Percentiles rank a stretch among this genome's conserved stretches.
These are phyloP conservation scores for Cupressus sempervirens DNA, from an alignment of 75 land plant genomes.

Conservation along the genomic window DNA sequence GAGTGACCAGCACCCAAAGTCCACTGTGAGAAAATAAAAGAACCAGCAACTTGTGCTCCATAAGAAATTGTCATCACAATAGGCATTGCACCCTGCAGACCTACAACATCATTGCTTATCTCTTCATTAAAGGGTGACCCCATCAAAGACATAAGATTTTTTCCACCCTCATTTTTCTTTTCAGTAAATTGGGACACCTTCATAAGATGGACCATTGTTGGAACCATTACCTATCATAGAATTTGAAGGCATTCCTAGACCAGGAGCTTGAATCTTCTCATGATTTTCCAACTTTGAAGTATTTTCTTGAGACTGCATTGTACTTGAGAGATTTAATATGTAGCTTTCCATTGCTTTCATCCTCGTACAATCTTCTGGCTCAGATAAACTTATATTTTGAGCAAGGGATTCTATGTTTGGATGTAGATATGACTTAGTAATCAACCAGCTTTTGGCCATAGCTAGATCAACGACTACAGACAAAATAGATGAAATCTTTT, in stretches of 20 bases:
- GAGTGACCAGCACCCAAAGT: constrained; percentile 44
- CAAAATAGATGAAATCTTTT: not conserved
- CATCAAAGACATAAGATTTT: not conserved
- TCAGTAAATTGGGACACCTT: constrained; percentile 87
- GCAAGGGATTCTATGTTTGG: not conserved
- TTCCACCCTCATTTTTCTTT: constrained; percentile 18
- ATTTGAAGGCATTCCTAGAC: constrained; percentile 58
- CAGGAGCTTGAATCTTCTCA: constrained; percentile 79
- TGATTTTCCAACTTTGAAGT: constrained; percentile 39
- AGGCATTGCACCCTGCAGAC: constrained; percentile 24
- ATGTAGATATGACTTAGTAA: constrained; percentile 18
- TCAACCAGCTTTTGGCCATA: constrained; percentile 23
- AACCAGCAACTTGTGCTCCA: constrained; percentile 31
- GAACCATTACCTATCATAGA: constrained; percentile 53
- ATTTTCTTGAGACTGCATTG: constrained; percentile 62
- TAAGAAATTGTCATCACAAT: constrained; percentile 31
- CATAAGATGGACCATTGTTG: constrained; percentile 67
- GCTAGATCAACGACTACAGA: constrained; percentile 13
- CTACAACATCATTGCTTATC: constrained; percentile 30
- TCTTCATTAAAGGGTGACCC: constrained; percentile 33
- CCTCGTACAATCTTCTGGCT: constrained; percentile 48
- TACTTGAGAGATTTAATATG: constrained; percentile 40
- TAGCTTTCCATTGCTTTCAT: constrained; percentile 61
- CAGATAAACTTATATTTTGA: constrained; percentile 13
- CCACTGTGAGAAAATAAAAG: constrained; percentile 52